A percentile compares a stretch with the other conserved stretches of the same genome.
These are phyloP conservation scores for Penicillium desertorum DNA, from an alignment of 495 filamentous ascomycete species.

Conservation along the genomic window DNA sequence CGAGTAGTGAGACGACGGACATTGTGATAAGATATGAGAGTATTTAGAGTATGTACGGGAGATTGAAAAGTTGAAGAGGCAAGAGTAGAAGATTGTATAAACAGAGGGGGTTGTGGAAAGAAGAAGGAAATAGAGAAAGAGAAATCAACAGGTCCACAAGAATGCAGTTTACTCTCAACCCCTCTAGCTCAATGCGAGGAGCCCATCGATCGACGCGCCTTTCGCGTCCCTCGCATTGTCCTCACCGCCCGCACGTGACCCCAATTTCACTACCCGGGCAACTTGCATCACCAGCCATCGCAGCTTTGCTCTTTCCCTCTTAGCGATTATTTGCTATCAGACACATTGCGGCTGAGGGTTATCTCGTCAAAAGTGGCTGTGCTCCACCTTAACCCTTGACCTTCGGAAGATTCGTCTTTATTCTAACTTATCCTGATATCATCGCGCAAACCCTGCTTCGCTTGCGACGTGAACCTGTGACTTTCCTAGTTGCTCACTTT, in stretches of 20 bases:
- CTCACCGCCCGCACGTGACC: slow-evolving; percentile 32
- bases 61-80: slow-evolving; percentile 10
- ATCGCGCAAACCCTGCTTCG: not conserved
- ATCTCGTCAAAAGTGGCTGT: slow-evolving; percentile 11
- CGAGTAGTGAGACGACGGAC: slow-evolving; percentile 94
- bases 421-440: not conserved
- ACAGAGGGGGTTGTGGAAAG: slow-evolving; percentile 57
- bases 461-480: slow-evolving; percentile 1
- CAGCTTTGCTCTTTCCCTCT: slow-evolving; percentile 1
- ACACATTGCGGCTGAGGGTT: slow-evolving; percentile 9
- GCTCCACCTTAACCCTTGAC: slow-evolving; percentile 2
- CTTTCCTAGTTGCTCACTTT: slow-evolving; percentile 5
- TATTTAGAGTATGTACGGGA: slow-evolving; percentile 27
- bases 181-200: slow-evolving; percentile 26
- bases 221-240: slow-evolving; percentile 33
- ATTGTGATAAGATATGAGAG: slow-evolving; percentile 53
- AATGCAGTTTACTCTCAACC: slow-evolving; percentile 24
- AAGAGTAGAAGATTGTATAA: slow-evolving; percentile 68
- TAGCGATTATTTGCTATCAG: not conserved
- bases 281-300: slow-evolving; percentile 4
- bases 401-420: not conserved
- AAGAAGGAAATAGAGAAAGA: slow-evolving; percentile 16
- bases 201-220: slow-evolving; percentile 25
- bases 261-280: slow-evolving; percentile 11
- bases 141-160: slow-evolving; percentile 30